Conservation (phyloP, 139 green algal genomes). For the Eudorina sp. region DNA sequence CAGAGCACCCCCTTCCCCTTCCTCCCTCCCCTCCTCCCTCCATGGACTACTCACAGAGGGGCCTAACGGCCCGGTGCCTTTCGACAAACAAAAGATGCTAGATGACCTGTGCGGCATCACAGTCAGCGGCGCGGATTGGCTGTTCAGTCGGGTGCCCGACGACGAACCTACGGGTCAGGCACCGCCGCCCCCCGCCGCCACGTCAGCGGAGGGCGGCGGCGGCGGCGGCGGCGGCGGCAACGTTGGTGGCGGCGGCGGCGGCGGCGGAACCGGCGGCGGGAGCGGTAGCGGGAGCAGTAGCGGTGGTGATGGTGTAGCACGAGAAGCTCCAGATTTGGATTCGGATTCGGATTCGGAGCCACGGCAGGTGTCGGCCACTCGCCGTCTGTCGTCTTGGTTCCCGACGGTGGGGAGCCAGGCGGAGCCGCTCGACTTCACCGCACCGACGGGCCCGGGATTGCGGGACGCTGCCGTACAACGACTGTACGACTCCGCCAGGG, state of each 20-base stretch:
- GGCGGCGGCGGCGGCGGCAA: neutral
- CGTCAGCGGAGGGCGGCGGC: neutral
- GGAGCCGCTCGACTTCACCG: slow-evolving; percentile 2
- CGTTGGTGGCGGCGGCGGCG: too few species aligned
- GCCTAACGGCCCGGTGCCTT: neutral
- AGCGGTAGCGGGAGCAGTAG: neutral
- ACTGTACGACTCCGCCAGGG: neutral
- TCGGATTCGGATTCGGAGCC: neutral
- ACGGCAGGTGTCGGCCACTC: neutral
- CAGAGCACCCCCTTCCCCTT: neutral
- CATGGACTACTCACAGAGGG: neutral
- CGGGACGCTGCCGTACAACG: neutral
- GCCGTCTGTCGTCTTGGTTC: neutral
- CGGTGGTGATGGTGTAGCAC: neutral
- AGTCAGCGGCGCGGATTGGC: neutral
- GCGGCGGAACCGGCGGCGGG: too few species aligned
- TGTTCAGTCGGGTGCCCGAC: neutral
- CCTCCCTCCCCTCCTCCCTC: neutral
- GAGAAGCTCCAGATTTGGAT: too few species aligned
- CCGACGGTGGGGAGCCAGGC: neutral
- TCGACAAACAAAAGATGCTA: slow-evolving; percentile 15
- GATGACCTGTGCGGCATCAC: neutral
- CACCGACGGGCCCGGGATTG: neutral
- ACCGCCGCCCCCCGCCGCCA: neutral
- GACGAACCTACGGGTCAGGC: neutral